Conservation (phyloP, 495 filamentous ascomycete genomes). For the Mytilinidion resinicola region DNA sequence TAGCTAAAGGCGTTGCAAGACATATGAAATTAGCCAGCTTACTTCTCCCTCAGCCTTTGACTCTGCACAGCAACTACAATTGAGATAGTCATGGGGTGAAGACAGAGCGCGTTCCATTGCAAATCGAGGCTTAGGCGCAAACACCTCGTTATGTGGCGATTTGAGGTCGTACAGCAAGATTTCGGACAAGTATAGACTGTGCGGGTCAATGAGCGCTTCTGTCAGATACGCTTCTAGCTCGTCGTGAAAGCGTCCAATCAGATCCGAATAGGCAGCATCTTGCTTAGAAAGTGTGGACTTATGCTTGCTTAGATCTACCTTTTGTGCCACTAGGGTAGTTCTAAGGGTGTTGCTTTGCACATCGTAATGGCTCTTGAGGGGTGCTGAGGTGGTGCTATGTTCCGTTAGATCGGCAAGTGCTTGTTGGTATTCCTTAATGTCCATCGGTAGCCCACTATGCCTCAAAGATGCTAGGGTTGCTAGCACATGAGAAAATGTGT, state of each 20-base stretch:
- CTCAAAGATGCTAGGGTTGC: neutral
- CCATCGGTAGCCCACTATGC: neutral
- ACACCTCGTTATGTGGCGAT: constrained; percentile 72
- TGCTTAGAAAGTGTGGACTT: constrained; percentile 66
- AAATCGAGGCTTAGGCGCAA: constrained; percentile 70
- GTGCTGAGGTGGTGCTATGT: constrained; percentile 32
- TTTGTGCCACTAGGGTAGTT: constrained; percentile 81
- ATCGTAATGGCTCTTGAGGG: constrained; percentile 70
- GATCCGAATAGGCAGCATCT: constrained; percentile 67
- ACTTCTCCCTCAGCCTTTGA: constrained; percentile 33
- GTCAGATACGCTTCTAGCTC: constrained; percentile 51
- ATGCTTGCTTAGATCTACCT: constrained; percentile 77
- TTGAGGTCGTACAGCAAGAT: constrained; percentile 77
- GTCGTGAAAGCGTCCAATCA: constrained; percentile 59
- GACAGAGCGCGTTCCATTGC: constrained; percentile 76
- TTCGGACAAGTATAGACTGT: constrained; percentile 67
- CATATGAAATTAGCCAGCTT: too few relatives aligned
- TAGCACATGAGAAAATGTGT: constrained; percentile 23
- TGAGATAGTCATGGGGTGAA: constrained; percentile 78
- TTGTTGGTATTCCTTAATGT: constrained; percentile 1
- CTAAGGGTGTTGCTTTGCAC: constrained; percentile 63
- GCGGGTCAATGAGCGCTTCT: constrained; percentile 49
- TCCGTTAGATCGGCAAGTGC: constrained; percentile 13
- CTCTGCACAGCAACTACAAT: constrained; percentile 58
- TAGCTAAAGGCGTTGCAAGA: neutral